phyloP scores from a whole-genome alignment of 805 yeast genomes.

The Pichia kluyveri region DNA sequence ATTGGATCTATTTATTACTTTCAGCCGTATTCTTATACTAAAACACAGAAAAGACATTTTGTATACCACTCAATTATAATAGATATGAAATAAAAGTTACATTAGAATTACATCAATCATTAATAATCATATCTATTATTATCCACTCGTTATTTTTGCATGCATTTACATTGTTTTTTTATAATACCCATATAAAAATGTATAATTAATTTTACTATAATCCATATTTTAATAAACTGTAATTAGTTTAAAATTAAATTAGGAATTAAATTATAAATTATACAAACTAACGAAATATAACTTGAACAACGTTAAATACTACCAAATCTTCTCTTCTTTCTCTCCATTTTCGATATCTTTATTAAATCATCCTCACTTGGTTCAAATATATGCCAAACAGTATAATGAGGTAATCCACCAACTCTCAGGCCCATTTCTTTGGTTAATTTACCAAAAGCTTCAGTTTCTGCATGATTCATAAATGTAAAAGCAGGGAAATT shows the following conservation, averaged over 20 bases:
- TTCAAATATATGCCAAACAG: constrained; percentile 85
- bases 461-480: constrained; percentile 81
- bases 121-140: too few relatives aligned
- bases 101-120: too few relatives aligned
- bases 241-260: too few relatives aligned
- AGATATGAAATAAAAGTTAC: too few relatives aligned
- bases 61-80: too few relatives aligned
- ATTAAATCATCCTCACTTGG: constrained; percentile 79
- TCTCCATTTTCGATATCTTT: constrained; percentile 60
- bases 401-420: constrained; percentile 85
- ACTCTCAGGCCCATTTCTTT: constrained; percentile 70
- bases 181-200: neutral
- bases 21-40: neutral
- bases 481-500: constrained; percentile 81
- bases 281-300: too few relatives aligned
- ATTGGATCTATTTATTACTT: neutral
- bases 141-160: neutral
- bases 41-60: neutral
- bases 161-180: neutral
- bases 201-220: neutral
- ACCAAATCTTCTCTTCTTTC: constrained; percentile 41
- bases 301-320: too few relatives aligned
- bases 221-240: too few relatives aligned
- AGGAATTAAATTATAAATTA: too few relatives aligned
- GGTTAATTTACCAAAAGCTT: constrained; percentile 79